A percentile compares a stretch with the other conserved stretches of the same genome.
Evolutionary conservation across 495 filamentous ascomycete genomes (phyloP).

Genomic region (Hypoxylon intermedium): DNA sequence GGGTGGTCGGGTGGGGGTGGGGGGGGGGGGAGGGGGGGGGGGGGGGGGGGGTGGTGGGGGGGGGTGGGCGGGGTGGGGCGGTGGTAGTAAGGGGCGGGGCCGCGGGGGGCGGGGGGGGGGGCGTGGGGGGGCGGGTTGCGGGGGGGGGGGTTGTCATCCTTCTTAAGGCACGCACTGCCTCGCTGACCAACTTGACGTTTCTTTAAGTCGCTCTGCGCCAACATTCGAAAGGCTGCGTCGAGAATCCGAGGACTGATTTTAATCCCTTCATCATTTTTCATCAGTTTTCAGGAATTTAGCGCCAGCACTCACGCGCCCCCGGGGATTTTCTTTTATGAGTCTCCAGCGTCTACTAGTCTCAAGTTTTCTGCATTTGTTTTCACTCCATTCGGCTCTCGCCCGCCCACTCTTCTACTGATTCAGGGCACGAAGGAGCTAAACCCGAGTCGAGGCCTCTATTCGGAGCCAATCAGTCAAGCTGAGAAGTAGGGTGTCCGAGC

Average conservation of each 20-base stretch:
- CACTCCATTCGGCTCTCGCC: not conserved
- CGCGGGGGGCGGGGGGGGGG: too few species aligned
- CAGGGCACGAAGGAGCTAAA: slow-evolving; percentile 9
- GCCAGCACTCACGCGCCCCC: not conserved
- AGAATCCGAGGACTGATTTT: not conserved
- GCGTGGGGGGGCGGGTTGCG: too few species aligned
- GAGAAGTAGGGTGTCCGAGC: slow-evolving; percentile 10
- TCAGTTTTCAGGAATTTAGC: too few species aligned
- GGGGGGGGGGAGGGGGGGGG: too few species aligned
- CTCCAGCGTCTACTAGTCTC: not conserved
- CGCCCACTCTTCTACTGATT: slow-evolving; percentile 3
- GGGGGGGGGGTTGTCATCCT: too few species aligned
- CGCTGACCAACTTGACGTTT: slow-evolving; percentile 32
- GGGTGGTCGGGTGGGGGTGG: too few species aligned
- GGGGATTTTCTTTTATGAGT: slow-evolving; percentile 11
- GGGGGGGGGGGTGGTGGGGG: too few species aligned
- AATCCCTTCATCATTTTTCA: not conserved
- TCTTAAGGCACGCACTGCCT: slow-evolving; percentile 34
- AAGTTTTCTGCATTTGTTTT: not conserved
- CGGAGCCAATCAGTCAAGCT: slow-evolving; percentile 22
- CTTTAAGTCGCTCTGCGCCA: slow-evolving; percentile 13
- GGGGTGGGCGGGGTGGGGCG: too few species aligned
- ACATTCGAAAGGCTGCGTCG: not conserved
- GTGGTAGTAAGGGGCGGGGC: too few species aligned
- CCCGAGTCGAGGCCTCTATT: slow-evolving; percentile 13